A percentile compares a stretch with the other conserved stretches of the same genome.
These are phyloP conservation scores for Heterotrichella gracilis DNA, from an alignment of 352 stramenopile genomes.

Conservation along the genomic window DNA sequence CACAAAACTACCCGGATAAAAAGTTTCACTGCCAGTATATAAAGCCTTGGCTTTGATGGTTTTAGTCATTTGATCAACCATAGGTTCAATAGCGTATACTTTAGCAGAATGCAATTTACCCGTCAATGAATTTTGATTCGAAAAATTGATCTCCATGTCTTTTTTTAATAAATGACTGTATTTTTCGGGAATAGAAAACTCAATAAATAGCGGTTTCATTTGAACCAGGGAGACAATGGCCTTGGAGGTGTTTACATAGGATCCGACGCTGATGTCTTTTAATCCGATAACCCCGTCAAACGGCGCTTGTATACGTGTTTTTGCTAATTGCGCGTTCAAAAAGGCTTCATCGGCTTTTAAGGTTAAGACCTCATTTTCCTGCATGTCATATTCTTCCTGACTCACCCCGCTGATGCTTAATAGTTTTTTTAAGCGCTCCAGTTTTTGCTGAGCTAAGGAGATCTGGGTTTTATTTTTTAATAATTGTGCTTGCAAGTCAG, in stretches of 20 bases:
- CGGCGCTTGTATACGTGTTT: background rate
- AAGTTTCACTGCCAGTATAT: background rate
- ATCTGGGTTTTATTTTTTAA: background rate
- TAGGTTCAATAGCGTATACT: background rate
- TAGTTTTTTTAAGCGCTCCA: background rate
- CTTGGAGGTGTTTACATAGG: background rate
- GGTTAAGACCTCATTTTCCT: background rate
- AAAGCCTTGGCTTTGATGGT: background rate
- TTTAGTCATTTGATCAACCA: background rate
- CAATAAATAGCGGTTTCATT: background rate
- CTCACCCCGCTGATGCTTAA: background rate
- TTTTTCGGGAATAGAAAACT: slow-evolving; percentile 1
- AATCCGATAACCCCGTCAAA: background rate
- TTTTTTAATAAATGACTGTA: background rate
- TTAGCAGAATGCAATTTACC: background rate
- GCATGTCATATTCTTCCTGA: slow-evolving; percentile 4
- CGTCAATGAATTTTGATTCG: background rate
- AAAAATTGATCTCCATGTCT: background rate
- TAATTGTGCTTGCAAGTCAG: background rate
- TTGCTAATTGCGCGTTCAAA: background rate
- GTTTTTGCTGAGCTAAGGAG: background rate
- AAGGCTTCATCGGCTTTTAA: background rate
- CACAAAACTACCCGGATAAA: background rate
- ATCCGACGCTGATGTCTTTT: background rate
- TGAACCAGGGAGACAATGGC: background rate